Conservation (phyloP, 129 eudicot genomes). For the Logfia minima region DNA sequence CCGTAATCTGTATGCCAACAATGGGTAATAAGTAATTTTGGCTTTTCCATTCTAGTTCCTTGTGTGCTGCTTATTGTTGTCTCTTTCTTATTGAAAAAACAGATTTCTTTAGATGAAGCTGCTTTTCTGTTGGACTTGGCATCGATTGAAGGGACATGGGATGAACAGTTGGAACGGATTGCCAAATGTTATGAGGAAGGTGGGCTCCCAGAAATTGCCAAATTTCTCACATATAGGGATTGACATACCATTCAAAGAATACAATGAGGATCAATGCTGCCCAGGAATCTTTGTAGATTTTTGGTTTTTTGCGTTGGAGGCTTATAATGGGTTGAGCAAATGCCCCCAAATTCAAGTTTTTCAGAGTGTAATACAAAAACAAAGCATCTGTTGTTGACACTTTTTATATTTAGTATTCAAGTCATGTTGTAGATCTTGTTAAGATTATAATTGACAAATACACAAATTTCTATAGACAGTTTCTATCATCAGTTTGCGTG, state of each 20-base stretch:
- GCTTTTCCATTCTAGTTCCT: conserved; percentile 10
- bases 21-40: conserved; percentile 15
- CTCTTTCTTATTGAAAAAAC: not conserved
- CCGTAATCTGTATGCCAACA: not conserved
- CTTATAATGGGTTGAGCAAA: conserved; percentile 3
- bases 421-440: not conserved
- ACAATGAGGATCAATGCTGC: conserved; percentile 14
- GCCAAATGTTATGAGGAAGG: conserved; percentile 81
- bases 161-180: conserved; percentile 62
- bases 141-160: conserved; percentile 89
- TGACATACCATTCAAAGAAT: conserved; percentile 34
- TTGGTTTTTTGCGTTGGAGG: conserved; percentile 11
- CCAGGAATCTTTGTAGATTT: conserved; percentile 17
- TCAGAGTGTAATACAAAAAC: not conserved
- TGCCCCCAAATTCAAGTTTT: conserved; percentile 6
- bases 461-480: not conserved
- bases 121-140: conserved; percentile 95
- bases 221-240: conserved; percentile 66
- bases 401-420: conserved; percentile 8
- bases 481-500: not conserved
- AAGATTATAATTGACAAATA: not conserved
- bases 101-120: conserved; percentile 93
- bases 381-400: conserved; percentile 5
- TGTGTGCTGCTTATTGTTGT: not conserved
- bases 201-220: conserved; percentile 76